Evolutionary conservation across 2,329 filamentous ascomycete genomes (phyloP).

Genomic region (Fusarium nodosum): DNA sequence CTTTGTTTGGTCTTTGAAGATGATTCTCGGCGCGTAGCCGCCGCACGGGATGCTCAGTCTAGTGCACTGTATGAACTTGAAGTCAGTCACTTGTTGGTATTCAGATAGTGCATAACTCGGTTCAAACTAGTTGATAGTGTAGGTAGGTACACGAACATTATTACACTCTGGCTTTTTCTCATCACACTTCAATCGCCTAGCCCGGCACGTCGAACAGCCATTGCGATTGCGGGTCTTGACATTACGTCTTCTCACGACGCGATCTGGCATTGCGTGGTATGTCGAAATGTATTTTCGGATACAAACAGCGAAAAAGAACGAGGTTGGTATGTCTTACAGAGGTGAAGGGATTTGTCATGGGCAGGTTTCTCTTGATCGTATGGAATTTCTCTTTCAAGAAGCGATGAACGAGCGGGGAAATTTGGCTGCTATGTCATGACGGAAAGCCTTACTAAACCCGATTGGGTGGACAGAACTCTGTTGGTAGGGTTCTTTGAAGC

Average conservation of each 20-base stretch:
- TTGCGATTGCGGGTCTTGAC: conserved; percentile 33
- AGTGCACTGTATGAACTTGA: background rate
- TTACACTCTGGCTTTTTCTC: conserved; percentile 31
- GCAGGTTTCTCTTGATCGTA: background rate
- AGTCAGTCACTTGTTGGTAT: background rate
- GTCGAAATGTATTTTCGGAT: background rate
- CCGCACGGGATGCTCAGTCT: conserved; percentile 27
- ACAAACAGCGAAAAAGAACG: conserved; percentile 9
- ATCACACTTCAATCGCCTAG: conserved; percentile 30
- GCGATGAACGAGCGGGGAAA: conserved; percentile 1
- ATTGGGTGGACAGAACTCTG: background rate
- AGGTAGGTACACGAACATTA: conserved; percentile 8
- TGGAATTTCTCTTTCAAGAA: fast-evolving
- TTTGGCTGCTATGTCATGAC: background rate
- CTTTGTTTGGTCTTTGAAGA: conserved; percentile 39
- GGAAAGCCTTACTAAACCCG: background rate
- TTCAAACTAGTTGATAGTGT: background rate
- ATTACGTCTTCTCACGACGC: conserved; percentile 15
- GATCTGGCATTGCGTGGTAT: conserved; percentile 9
- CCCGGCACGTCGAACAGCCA: conserved; percentile 31
- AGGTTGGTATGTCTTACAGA: background rate
- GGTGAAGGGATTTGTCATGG: background rate
- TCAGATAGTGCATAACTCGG: too few relatives aligned
- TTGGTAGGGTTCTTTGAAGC: background rate
- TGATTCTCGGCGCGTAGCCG: conserved; percentile 28